Base-by-base conservation (phyloP, 305 asterid genomes). In the Lippia alba region DNA sequence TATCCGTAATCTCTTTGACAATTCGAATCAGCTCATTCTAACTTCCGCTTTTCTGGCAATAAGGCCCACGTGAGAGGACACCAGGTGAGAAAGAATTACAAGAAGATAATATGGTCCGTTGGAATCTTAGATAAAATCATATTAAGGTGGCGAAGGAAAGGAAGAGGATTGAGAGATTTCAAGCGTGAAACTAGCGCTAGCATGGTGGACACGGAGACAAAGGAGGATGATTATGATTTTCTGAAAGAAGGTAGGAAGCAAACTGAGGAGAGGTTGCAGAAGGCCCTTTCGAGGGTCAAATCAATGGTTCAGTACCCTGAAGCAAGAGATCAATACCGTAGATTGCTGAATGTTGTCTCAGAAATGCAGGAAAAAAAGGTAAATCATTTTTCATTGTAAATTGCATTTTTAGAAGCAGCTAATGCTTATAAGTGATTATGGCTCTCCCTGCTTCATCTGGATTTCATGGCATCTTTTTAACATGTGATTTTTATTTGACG, bases 51-150 rank as follows among this genome's bases (percentile, higher is more conserved):
- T 67, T 81, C 60, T 56, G 67, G 17, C 50, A 20, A 59, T 2
- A 80, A 95, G 99, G 99, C 99, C 61, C 98, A 89, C 73, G 96
- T 95, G 54, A 90, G 99, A 80, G 99, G 98, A 66, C 96, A 92
- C 80, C 99, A 95, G 78, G 98, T 87, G 67, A 89, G 99, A 88
- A 90, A 89, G 89, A 89, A 92, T 78, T 85, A 90, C 68, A 86
- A 80, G 71, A 83, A 80, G 79, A 88, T 95, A 70, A 78, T 87
- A 70, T 95, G 99, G 99, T 92, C 97, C 0, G 99, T 92, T 4
- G 96, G 98, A 74, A 86, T 95, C 24, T 69, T 95, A 76, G 98
- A 92, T 70, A 92, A 92, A 83, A 85, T 89, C 70, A 90, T 95
- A 65, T 82, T 95, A 76, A 86, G 91, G 20, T 95, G 99, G 98